A percentile compares a stretch with the other conserved stretches of the same genome.
Conservation (phyloP, 202 grass and related monocot species). For the Musa balbisiana region DNA sequence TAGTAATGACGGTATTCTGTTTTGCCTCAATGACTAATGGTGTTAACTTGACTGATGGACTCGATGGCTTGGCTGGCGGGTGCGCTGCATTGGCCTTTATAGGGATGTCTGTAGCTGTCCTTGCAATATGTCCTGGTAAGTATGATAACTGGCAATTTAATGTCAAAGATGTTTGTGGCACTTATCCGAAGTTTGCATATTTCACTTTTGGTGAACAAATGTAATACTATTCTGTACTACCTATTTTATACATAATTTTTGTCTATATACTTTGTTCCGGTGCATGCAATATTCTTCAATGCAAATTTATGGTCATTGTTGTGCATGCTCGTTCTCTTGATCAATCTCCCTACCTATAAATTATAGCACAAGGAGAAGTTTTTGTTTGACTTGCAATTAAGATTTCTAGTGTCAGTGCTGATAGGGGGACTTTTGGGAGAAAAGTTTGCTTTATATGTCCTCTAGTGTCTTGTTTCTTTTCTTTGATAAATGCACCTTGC, state of each 20-base stretch:
- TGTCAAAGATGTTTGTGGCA: not conserved
- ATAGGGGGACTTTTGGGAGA: not conserved
- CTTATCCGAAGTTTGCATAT: not conserved
- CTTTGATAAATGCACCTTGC: not conserved
- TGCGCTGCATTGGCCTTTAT: constrained; percentile 67
- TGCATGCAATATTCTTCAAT: not conserved
- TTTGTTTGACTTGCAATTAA: not conserved
- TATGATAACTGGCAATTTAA: not conserved
- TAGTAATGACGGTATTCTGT: constrained; percentile 47
- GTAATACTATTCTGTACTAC: not conserved
- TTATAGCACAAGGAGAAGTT: not conserved
- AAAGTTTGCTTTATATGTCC: not conserved
- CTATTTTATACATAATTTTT: not conserved
- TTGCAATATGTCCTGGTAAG: constrained; percentile 77
- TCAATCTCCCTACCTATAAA: not conserved
- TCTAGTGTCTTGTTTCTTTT: not conserved
- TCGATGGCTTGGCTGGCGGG: constrained; percentile 90
- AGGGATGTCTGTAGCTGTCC: constrained; percentile 69
- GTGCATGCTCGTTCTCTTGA: not conserved
- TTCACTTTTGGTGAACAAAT: not conserved
- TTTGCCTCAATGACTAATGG: constrained; percentile 60
- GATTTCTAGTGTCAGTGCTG: not conserved
- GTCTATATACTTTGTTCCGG: not conserved
- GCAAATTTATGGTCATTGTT: not conserved
- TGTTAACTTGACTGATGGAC: constrained; percentile 66